Evolutionary conservation across 1,139 yeast species (phyloP), one percentile per base, ranked within the genome.

Genomic region (Zygosaccharomyces sapae): DNA sequence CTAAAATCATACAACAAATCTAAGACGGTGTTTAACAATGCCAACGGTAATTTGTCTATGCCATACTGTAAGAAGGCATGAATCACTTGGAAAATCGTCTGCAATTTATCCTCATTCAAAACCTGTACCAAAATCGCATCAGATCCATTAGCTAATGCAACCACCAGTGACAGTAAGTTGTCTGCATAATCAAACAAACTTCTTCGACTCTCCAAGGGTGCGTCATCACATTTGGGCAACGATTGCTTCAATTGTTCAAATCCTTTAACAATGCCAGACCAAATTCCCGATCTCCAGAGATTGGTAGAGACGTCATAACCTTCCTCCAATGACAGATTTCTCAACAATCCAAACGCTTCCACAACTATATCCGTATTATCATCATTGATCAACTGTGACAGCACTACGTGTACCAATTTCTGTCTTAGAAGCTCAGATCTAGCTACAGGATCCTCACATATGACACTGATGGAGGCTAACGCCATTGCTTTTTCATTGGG

Each of bases 241-340:
- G 86, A 77, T 0, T 63, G 64, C 38, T 70, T 62, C 27, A 81
- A 73, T 55, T 81, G 81, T 0, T 62, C 62, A 39, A 84, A 66
- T 1, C 81, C 77, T 3, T 63, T 58, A 43, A 74, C 76, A 33
- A 89, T 71, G 16, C 77, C 68, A 0, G 76, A 71, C 83, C 95
- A 81, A 42, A 92, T 79, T 51, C 84, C 81, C 24, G 81, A 80
- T 64, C 97, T 77, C 86, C 95, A 85, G 48, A 86, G 66, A 64
- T 78, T 80, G 25, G 79, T 76, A 33, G 89, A 80, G 25, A 87
- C 77, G 54, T 87, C 95, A 57, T 87, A 82, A n/a, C 96, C 97
- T 68, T 88, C 95, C 62, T 88, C 95, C 44, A 87, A 73, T 3
- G 84, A 83, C 46, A 90, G 62, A 61, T 86, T 88, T 62, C 96